Evolutionary conservation across 2,329 filamentous ascomycete genomes (phyloP), one percentile per base, ranked within the genome.

Genomic region (Colletotrichum orbiculare): DNA sequence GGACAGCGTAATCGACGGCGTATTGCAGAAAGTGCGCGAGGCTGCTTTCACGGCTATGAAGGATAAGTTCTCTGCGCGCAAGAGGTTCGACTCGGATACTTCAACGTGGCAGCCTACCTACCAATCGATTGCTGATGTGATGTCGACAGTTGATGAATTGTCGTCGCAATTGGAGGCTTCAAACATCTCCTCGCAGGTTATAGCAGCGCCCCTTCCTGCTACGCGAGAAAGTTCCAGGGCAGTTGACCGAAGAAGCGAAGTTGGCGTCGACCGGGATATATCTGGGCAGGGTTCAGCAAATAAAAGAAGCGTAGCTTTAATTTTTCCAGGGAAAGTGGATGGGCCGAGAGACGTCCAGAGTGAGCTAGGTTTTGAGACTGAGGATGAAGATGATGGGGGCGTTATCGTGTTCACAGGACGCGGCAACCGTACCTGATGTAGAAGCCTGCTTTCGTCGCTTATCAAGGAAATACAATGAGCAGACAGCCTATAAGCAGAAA

Each of bases 31-130:
- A 12, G 35, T 65, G 4, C 62, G 62, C 13, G 43, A 55, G 17
- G 57, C 50, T 5, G 52, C 46, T 5, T 53, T 60, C n/a, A 38
- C n/a, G 17, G 52, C 52, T 7, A 45, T 65, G 9, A 38, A 47
- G 7, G 57, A 65, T n/a, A 65, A 65, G 38, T 57, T 62, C 0
- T 55, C 57, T 8, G 62, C 41, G 13, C 45, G 50, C 9, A 65
- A 56, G 35, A 54, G 52, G 13, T 61, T 49, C 41, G 62, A 65
- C 35, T 62, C 62, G 9, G 11, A 55, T 0, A 65, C 62, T 8
- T 46, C 15, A 8, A 54, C 57, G 2, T 60, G 37, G 4, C 38
- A 38, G 42, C 55, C 55, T 7, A 60, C 55, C 1, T 48, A 35
- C 6, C 55, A 33, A 8, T 60, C 55, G 7, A 25, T 43, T 9